A percentile compares a stretch with the other conserved stretches of the same genome.
Conservation (phyloP, 2,329 filamentous ascomycete genomes). For the Talaromyces sp. region DNA sequence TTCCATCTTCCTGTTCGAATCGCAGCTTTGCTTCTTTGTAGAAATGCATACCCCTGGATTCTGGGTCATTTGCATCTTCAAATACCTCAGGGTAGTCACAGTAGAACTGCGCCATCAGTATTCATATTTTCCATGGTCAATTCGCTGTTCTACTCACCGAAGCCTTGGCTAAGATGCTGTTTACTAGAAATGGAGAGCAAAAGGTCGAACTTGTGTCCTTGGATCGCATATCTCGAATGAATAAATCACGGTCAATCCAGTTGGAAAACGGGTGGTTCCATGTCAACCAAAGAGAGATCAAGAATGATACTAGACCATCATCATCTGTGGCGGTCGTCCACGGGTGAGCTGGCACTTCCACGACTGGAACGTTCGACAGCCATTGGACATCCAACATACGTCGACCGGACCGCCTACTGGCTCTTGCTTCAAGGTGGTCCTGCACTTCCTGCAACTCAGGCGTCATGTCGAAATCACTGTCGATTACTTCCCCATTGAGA, state of each 20-base stretch:
- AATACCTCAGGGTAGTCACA: constrained; percentile 28
- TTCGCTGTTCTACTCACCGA: constrained; percentile 24
- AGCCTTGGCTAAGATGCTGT: constrained; percentile 32
- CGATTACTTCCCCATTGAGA: constrained; percentile 4
- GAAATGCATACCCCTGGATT: constrained; percentile 30
- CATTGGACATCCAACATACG: constrained; percentile 17
- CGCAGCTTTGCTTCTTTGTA: constrained; percentile 34
- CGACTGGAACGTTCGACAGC: constrained; percentile 16
- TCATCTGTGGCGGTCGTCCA: constrained; percentile 17
- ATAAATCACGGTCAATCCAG: constrained; percentile 33
- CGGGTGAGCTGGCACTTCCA: constrained; percentile 14
- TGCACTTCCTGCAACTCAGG: constrained; percentile 14
- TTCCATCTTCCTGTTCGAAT: constrained; percentile 30
- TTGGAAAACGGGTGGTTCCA: constrained; percentile 32
- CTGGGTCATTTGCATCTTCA: constrained; percentile 21
- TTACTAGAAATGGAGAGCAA: constrained; percentile 38
- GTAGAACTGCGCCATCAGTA: constrained; percentile 25
- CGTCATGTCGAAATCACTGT: constrained; percentile 9
- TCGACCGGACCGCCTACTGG: constrained; percentile 6
- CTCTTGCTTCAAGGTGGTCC: constrained; percentile 5
- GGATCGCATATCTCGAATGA: constrained; percentile 35
- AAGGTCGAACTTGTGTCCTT: constrained; percentile 26
- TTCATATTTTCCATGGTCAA: neutral
- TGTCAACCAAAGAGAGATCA: constrained; percentile 27
- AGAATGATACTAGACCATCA: constrained; percentile 16